Evolutionary conservation across 1,284 basidiomycete species (phyloP).

Genomic region (Trichosporon ovoides): DNA sequence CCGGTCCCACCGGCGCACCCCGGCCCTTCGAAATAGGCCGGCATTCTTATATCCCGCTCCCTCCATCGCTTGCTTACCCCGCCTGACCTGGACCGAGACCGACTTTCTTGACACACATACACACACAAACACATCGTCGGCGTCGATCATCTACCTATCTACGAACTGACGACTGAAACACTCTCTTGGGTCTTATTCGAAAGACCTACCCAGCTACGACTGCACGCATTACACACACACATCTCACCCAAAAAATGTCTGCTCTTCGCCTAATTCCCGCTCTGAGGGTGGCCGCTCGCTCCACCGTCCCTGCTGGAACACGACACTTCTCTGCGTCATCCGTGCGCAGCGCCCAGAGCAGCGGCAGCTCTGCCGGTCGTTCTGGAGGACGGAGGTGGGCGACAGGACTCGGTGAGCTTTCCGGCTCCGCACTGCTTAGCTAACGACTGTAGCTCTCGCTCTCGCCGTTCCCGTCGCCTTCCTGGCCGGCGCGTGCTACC

Average conservation of each 20-base stretch:
- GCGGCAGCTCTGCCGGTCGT: not conserved
- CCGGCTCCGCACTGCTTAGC: not conserved
- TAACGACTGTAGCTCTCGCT: slow-evolving; percentile 27
- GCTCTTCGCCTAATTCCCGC: not conserved
- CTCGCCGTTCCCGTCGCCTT: slow-evolving; percentile 41
- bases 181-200: not conserved
- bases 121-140: not conserved
- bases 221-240: not conserved
- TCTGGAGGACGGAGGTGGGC: not conserved
- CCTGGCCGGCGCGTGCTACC: slow-evolving; percentile 58
- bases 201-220: not conserved
- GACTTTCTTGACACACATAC: not conserved
- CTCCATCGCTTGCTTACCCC: not conserved
- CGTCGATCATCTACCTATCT: too few relatives aligned
- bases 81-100: too few relatives aligned
- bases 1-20: too few relatives aligned
- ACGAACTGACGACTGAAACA: too few relatives aligned
- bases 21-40: not conserved
- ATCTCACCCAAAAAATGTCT: not conserved
- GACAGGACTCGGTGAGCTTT: not conserved
- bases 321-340: not conserved
- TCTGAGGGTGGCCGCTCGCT: not conserved
- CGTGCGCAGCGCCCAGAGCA: not conserved
- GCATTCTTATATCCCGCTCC: not conserved
- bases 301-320: not conserved